A percentile compares a stretch with the other conserved stretches of the same genome.
Conservation (phyloP, 257 asterid species). For the Salvia splendens region DNA sequence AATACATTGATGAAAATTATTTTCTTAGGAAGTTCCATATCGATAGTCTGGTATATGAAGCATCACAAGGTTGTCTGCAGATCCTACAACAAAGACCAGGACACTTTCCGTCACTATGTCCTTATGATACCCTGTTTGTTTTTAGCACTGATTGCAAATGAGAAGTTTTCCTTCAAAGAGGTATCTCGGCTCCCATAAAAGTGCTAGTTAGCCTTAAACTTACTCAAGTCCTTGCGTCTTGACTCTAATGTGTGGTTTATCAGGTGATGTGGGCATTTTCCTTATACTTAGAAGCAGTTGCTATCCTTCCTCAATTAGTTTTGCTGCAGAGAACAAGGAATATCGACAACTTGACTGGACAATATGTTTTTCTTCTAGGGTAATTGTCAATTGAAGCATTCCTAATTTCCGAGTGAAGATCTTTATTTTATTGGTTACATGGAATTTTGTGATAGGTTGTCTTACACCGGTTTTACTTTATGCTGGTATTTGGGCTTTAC, state of each 20-base stretch:
- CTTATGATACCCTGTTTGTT: conserved; percentile 71
- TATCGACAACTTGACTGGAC: conserved; percentile 89
- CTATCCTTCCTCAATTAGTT: conserved; percentile 87
- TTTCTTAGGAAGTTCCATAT: conserved; percentile 82
- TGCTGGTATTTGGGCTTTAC: neutral
- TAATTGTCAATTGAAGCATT: conserved; percentile 30
- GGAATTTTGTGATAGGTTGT: neutral
- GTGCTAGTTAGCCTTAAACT: neutral
- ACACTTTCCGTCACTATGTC: conserved; percentile 76
- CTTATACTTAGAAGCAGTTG: conserved; percentile 81
- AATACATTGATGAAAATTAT: conserved; percentile 78
- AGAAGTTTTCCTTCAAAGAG: conserved; percentile 73
- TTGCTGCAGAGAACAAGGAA: conserved; percentile 84
- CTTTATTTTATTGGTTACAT: neutral
- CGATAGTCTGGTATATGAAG: conserved; percentile 85
- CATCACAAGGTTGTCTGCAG: conserved; percentile 82
- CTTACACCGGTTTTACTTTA: neutral
- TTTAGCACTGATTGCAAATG: conserved; percentile 63
- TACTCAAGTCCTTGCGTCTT: neutral
- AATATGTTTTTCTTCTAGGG: conserved; percentile 84
- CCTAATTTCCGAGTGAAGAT: neutral
- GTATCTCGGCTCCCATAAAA: conserved; percentile 36
- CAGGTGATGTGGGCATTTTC: conserved; percentile 89
- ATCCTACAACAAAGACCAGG: conserved; percentile 87
- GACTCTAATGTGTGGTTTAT: neutral